Evolutionary conservation across 805 yeast genomes (phyloP).

Genomic region (Candida railenensis): DNA sequence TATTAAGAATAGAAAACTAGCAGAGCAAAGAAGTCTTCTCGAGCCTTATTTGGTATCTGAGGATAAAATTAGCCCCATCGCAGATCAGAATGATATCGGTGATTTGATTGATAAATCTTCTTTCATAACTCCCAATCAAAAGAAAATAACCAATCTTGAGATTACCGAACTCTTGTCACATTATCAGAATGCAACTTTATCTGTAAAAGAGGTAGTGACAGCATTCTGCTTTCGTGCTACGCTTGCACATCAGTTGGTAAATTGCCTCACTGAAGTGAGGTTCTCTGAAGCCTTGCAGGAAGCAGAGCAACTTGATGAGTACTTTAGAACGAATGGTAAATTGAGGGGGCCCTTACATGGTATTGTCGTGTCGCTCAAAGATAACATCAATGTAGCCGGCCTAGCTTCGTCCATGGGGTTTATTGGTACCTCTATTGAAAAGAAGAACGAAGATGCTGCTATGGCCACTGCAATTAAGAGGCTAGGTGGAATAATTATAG

Average conservation of each 20-base stretch:
- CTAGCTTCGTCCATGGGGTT: conserved; percentile 10
- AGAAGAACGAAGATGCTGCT: conserved; percentile 4
- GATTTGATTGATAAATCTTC: conserved; percentile 6
- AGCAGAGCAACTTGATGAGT: conserved; percentile 5
- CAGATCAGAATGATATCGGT: conserved; percentile 8
- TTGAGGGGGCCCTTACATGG: conserved; percentile 12
- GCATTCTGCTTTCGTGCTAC: neutral
- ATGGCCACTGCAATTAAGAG: conserved; percentile 10
- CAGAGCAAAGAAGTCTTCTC: conserved; percentile 5
- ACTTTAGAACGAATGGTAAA: conserved; percentile 9
- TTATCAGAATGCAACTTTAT: neutral
- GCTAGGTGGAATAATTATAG: conserved; percentile 6
- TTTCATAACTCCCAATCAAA: neutral
- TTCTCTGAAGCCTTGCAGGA: neutral
- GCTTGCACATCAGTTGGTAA: neutral
- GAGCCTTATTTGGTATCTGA: conserved; percentile 2
- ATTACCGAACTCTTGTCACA: neutral
- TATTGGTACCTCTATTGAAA: conserved; percentile 3
- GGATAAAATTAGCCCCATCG: conserved; percentile 6
- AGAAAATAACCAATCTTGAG: neutral
- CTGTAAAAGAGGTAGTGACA: neutral
- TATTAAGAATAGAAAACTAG: conserved; percentile 7
- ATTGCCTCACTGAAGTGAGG: neutral
- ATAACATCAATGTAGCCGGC: conserved; percentile 7
- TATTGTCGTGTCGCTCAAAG: conserved; percentile 11